Conservation (phyloP, 441 rosid genomes). For the Populus trichocarpa region DNA sequence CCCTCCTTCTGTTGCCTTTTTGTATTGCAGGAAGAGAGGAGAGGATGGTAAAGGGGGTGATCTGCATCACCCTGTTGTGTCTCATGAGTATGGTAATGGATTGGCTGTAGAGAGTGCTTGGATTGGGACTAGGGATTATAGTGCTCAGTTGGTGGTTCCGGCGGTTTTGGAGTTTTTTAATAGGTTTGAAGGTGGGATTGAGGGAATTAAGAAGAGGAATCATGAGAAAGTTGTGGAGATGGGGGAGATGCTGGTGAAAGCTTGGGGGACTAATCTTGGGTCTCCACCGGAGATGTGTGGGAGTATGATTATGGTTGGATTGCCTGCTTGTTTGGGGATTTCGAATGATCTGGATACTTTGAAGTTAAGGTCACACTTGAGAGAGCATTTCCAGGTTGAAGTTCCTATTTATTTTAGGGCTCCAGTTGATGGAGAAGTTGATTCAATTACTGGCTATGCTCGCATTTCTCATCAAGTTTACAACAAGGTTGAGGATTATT, state of each 20-base stretch:
- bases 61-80: slow-evolving; percentile 92
- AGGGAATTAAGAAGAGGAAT: slow-evolving; percentile 77
- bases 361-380: slow-evolving; percentile 59
- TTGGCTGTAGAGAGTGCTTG: slow-evolving; percentile 83
- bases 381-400: slow-evolving; percentile 64
- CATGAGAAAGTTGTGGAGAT: slow-evolving; percentile 67
- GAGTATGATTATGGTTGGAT: slow-evolving; percentile 91
- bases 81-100: slow-evolving; percentile 88
- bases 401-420: slow-evolving; percentile 63
- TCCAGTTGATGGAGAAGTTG: slow-evolving; percentile 49
- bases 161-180: slow-evolving; percentile 59
- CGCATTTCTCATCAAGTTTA: slow-evolving; percentile 83
- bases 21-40: slow-evolving; percentile 53
- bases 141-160: slow-evolving; percentile 89
- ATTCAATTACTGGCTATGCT: slow-evolving; percentile 59
- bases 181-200: slow-evolving; percentile 78
- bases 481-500: slow-evolving; percentile 69
- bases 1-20: slow-evolving; percentile 78
- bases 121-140: slow-evolving; percentile 93
- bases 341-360: slow-evolving; percentile 45
- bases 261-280: slow-evolving; percentile 93
- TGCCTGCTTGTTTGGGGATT: slow-evolving; percentile 66
- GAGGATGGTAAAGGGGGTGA: slow-evolving; percentile 17
- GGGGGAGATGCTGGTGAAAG: slow-evolving; percentile 74
- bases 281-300: slow-evolving; percentile 77